A percentile compares a stretch with the other conserved stretches of the same genome.
These are phyloP conservation scores for Penicillium sp. DNA, from an alignment of 2,329 filamentous ascomycete species.

Conservation along the genomic window DNA sequence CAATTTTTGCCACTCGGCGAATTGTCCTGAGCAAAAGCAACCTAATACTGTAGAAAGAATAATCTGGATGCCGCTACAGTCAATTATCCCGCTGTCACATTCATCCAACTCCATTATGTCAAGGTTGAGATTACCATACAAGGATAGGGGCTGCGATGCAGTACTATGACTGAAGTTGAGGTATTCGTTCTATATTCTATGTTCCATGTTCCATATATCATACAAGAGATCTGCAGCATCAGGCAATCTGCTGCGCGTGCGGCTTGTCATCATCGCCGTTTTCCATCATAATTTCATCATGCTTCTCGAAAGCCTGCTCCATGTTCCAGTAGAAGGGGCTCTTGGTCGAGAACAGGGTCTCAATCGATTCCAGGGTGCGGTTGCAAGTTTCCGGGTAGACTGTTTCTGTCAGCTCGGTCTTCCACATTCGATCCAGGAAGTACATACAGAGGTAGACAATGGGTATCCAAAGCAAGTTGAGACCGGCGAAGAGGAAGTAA, in stretches of 20 bases:
- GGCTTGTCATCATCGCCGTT: background rate
- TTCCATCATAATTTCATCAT: constrained; percentile 29
- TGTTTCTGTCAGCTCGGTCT: constrained; percentile 7
- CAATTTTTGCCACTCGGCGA: no score
- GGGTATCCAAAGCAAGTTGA: constrained; percentile 50
- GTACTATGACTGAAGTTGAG: no score
- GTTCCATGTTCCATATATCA: no score
- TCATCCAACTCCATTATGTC: no score
- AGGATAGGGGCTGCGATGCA: no score
- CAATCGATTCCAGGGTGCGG: constrained; percentile 50
- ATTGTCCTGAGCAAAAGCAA: no score
- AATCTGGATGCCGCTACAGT: no score
- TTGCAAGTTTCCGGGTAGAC: constrained; percentile 51
- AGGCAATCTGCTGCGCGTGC: background rate
- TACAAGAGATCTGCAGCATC: background rate
- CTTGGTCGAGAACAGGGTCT: constrained; percentile 47
- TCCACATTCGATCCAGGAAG: background rate
- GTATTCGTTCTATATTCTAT: no score
- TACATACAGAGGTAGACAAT: constrained; percentile 43
- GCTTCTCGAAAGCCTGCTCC: constrained; percentile 38
- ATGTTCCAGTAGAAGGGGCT: constrained; percentile 46
- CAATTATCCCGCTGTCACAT: no score
- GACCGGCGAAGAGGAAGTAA: constrained; percentile 50
- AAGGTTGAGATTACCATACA: no score
- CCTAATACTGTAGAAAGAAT: no score